Evolutionary conservation across 805 yeast genomes (phyloP), one percentile per base, ranked within the genome.

Genomic region (Candida palmyrensis): DNA sequence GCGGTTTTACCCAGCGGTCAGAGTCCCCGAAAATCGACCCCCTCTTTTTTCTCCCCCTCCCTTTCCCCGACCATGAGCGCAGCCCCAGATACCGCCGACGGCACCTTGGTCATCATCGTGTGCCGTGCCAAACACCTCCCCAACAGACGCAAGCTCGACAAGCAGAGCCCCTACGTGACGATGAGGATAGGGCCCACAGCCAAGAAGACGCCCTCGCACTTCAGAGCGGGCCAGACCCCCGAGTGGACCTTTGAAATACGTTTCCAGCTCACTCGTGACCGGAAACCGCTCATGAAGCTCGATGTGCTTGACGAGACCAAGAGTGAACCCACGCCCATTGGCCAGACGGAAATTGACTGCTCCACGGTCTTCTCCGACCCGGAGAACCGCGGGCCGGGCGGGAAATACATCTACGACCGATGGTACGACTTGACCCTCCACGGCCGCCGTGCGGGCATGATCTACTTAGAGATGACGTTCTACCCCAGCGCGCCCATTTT

Each of bases 161-260:
- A 92, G 49, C 98, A 92, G 58, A 82, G 85, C 43, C 98, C 97
- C 2, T 89, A 86, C 59, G 82, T 88, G 39, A 77, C 90, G 5
- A 68, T 85, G 9, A 66, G 97, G 36, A 68, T 92, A 4, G 90
- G 89, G 18, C 86, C 85, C 39, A 74, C 75, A 46, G 90, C 94
- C 7, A 79, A 83, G 42, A 77, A 82, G 48, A 86, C 97, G 1
- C 79, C 77, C 22, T 71, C 86, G 0, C 78, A 84, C 38, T 72
- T 75, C 33, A 64, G 97, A 44, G 98, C 96, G 1, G 98, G 98
- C 2, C 98, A 92, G 53, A 82, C 85, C 4, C 98, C 98, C 1
- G 74, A 68, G 14, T 92, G 97, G 86, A 79, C 85, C 39, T 78
- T 78, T 39, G 87, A 84, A 42, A 66, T 82, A 37, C 63, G 85